Base-by-base conservation (phyloP, 495 filamentous ascomycete genomes). In the Penicillium cinerascens region DNA sequence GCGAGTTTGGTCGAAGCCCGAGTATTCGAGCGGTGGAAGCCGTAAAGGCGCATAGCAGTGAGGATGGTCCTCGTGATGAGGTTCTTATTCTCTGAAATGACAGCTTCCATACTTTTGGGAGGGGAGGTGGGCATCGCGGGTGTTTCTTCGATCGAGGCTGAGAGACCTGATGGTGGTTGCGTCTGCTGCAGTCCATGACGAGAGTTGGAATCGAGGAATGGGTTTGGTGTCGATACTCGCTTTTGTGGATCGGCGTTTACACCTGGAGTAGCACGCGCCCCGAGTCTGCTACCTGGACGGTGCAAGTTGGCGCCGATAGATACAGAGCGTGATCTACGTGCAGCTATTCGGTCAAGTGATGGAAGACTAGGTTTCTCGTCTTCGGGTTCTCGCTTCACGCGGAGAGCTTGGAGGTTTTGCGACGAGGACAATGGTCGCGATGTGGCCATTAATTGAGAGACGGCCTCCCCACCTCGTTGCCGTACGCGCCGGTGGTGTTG, bases 41-140 rank as follows among this genome's bases (percentile, higher is more conserved):
- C 83, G 55, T 85, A 79, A 9, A 87, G 64, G 0, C 83, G 80
- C 83, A 87, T 86, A 49, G 78, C 83, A 4, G 83, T 82, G 68
- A 87, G 73, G 13, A 76, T 74, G 0, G 74, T 77, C 36, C 74
- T 71, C 2, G 70, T 75, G 38, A 76, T 74, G 8, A 64, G 69
- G 51, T 68, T 76, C 47, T 68, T 74, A 33, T 64, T 75, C 39
- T 75, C 68, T 0, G 74, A 47, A 23, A 77, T 66, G 22, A 75
- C 71, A 2, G 64, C 52, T 35, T 72, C 65, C 11, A 68, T 47
- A 49, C 64, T 63, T 46, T 71, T 68, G 1, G 66, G 58, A 7
- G 52, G 52, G 11, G 65, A 61, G 3, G 27, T 42, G 3, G 67
- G 61, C 4, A 40, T 35, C 10, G 60, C 42, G 1, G 45, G 37